Evolutionary conservation across 345 rosid species (phyloP).

Genomic region (Hirschfeldia incana): DNA sequence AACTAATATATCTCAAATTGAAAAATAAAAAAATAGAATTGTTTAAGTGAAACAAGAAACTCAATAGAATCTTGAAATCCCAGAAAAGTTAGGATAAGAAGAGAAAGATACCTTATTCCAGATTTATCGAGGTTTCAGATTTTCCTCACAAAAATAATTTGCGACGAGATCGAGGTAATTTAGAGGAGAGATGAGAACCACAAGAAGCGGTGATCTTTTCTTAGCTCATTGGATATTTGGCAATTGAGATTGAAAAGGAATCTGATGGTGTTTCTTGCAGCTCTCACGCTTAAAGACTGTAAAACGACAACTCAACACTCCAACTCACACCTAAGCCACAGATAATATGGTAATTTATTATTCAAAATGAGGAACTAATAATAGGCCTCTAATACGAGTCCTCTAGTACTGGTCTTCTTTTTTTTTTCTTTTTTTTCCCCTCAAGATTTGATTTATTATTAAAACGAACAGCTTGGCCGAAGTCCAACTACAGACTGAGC

Average conservation of each 20-base stretch:
- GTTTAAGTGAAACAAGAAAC: neutral
- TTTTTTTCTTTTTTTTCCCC: too few relatives aligned
- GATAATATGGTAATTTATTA: neutral
- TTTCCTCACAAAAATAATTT: neutral
- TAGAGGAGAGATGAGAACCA: neutral
- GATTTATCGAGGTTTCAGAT: conserved; percentile 9
- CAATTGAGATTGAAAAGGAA: neutral
- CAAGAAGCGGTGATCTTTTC: neutral
- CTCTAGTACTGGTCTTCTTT: too few relatives aligned
- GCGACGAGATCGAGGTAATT: neutral
- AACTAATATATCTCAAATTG: neutral
- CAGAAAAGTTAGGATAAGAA: neutral
- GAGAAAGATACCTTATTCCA: conserved; percentile 4
- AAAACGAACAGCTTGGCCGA: too few relatives aligned
- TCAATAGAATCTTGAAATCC: neutral
- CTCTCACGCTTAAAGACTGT: neutral
- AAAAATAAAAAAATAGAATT: neutral
- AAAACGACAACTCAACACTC: neutral
- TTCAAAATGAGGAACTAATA: neutral
- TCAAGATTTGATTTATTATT: too few relatives aligned
- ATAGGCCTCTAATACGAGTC: neutral
- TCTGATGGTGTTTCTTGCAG: neutral
- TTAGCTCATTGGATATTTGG: neutral
- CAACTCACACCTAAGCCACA: neutral
- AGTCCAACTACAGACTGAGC: too few relatives aligned